These are phyloP conservation scores for Mortierella sp. DNA, from an alignment of 371 early-diverging fungal genomes.

Conservation along the genomic window DNA sequence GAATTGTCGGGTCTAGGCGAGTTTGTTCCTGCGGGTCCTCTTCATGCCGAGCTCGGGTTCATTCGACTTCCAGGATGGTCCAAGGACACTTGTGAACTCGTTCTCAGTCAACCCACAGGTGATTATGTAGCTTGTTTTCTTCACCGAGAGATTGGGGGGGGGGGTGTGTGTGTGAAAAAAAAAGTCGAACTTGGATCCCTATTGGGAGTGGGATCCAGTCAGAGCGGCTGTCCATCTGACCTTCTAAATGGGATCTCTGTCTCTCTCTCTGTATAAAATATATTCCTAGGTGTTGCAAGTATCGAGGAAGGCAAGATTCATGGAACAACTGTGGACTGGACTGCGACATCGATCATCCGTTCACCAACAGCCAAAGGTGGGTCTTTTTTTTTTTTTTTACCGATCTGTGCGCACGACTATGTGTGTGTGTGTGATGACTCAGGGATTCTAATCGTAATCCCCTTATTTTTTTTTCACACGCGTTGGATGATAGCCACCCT, in stretches of 20 bases:
- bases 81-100: conserved; percentile 24
- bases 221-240: too few species aligned
- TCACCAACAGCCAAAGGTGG: conserved; percentile 42
- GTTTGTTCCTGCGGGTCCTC: conserved; percentile 22
- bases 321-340: conserved; percentile 29
- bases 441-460: too few species aligned
- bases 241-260: too few species aligned
- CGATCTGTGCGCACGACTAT: not conserved
- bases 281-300: conserved; percentile 33
- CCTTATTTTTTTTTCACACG: not conserved
- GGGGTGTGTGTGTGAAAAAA: too few species aligned
- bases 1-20: not conserved
- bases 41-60: conserved; percentile 39
- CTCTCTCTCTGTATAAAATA: not conserved
- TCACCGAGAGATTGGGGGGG: too few species aligned
- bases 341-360: conserved; percentile 20
- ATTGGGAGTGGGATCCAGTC: too few species aligned
- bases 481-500: conserved; percentile 14
- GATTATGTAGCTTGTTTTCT: too few species aligned
- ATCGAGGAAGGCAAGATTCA: conserved; percentile 36
- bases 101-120: conserved; percentile 45
- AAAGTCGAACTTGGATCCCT: too few species aligned
- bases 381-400: not conserved
- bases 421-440: too few species aligned
- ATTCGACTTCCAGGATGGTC: conserved; percentile 43